Evolutionary conservation across 2,329 filamentous ascomycete species (phyloP), one percentile per base, ranked within the genome.

Genomic region (Fusarium udum): DNA sequence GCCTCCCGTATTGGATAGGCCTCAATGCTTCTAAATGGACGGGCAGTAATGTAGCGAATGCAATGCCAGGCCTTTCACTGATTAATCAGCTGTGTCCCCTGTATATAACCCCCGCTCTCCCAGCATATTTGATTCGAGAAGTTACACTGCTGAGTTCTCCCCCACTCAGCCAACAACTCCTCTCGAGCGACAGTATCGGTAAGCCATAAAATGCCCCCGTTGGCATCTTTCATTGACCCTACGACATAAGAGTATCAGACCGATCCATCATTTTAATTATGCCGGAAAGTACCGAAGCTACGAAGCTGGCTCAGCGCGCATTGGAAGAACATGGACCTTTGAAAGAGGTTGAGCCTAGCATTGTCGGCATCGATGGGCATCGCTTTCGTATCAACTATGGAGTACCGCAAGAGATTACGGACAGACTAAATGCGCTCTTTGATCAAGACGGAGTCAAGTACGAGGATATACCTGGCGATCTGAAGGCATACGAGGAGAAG

Each of bases 51-150:
- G 4, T 2, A 22, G 45, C 26, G 24, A 46, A 28, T 28, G 4
- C 4, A 46, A 28, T 28, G 4, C 4, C 12, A 15, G 6, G 13
- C 1, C 18, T 22, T 22, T 46, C 12, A 22, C 4, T 20, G 1
- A 46, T 46, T 15, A 46, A 15, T 46, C 24, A 46, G 18, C 18
- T 2, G 13, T 22, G 6, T 3, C 26, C 26, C 8, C 26, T 2
- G 1, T 48, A 31, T 3, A 28, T 28, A 15, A 15, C 10, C 6
- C 13, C 26, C 11, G 26, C 20, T 31, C 45, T 22, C 26, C 26
- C 14, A 11, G 26, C 13, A 31, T 0, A 6, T 22, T 4, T 8
- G 3, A 16, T 12, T 11, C 1, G 0, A 22, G 9, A 22, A 31
- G 2, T n/a, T 16, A 31, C 20, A 31, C 4, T 8, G 4, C 1